Conservation (phyloP, 73 alveolate species). For the Blepharisma japonicum region DNA sequence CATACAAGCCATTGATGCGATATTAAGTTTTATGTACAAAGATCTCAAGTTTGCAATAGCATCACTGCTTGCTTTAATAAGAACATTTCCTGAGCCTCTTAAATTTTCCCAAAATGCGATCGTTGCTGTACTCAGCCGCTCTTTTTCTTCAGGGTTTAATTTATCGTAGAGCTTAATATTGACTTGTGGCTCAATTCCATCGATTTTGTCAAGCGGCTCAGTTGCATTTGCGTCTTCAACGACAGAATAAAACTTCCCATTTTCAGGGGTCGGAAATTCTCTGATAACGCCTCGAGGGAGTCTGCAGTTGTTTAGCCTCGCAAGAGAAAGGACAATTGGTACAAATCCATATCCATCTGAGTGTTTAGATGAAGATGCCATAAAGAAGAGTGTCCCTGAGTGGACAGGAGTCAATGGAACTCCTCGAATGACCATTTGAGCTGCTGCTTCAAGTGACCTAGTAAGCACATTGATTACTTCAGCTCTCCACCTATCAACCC, state of each 20-base stretch:
- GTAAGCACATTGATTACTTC: not conserved
- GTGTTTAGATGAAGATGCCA: not conserved
- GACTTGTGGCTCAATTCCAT: not conserved
- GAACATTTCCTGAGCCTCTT: too few species aligned
- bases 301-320: not conserved
- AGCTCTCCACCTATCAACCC: conserved; percentile 10
- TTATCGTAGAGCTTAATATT: too few species aligned
- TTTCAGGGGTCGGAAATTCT: not conserved
- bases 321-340: not conserved
- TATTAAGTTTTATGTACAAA: not conserved
- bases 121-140: too few species aligned
- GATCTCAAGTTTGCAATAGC: conserved; percentile 10
- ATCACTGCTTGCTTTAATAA: not conserved
- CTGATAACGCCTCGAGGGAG: not conserved
- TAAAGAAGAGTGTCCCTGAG: not conserved
- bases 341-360: not conserved
- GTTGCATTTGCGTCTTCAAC: not conserved
- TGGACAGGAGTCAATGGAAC: not conserved
- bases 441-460: not conserved
- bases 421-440: not conserved
- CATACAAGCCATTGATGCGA: not conserved
- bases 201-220: not conserved
- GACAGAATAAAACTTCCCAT: not conserved
- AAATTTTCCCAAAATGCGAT: too few species aligned
- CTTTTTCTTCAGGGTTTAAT: too few species aligned